A percentile compares a stretch with the other conserved stretches of the same genome.
phyloP scores from a whole-genome alignment of 169 alveolate genomes.

The Cryptosporidium sp. region DNA sequence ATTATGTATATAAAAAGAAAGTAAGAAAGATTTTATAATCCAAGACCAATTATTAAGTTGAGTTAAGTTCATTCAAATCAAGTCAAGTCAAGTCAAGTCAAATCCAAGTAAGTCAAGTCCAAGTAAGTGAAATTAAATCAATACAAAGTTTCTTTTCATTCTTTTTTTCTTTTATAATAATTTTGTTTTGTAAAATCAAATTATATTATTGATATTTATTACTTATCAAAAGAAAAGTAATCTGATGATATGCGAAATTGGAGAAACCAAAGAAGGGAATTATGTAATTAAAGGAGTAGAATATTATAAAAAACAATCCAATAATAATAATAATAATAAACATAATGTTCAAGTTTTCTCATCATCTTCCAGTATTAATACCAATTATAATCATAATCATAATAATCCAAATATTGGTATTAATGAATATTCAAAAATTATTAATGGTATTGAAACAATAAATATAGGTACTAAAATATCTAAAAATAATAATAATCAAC shows the following conservation, averaged over 20 bases:
- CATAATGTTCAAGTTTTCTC: not conserved
- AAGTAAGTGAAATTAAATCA: not conserved
- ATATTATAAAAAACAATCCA: slow-evolving; percentile 3
- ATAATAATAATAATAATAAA: no score
- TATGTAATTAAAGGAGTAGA: slow-evolving; percentile 53
- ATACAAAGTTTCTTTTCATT: not conserved
- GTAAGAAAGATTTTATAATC: no score
- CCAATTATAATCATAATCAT: not conserved
- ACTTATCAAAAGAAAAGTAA: not conserved
- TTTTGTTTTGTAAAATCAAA: no score
- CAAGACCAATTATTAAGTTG: not conserved
- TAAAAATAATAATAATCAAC: not conserved
- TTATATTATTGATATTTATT: not conserved
- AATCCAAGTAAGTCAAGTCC: not conserved
- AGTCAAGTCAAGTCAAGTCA: not conserved
- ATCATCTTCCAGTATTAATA: not conserved
- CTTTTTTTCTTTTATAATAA: no score
- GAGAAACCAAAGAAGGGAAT: slow-evolving; percentile 35
- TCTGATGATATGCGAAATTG: slow-evolving; percentile 70
- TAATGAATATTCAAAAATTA: slow-evolving; percentile 2
- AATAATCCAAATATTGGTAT: not conserved
- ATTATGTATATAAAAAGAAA: no score
- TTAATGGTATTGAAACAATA: slow-evolving; percentile 17
- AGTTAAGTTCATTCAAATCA: not conserved
- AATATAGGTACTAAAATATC: slow-evolving; percentile 2